A percentile compares a stretch with the other conserved stretches of the same genome.
Evolutionary conservation across 805 yeast genomes (phyloP).

Genomic region (Metahyphopichia silvanorum): DNA sequence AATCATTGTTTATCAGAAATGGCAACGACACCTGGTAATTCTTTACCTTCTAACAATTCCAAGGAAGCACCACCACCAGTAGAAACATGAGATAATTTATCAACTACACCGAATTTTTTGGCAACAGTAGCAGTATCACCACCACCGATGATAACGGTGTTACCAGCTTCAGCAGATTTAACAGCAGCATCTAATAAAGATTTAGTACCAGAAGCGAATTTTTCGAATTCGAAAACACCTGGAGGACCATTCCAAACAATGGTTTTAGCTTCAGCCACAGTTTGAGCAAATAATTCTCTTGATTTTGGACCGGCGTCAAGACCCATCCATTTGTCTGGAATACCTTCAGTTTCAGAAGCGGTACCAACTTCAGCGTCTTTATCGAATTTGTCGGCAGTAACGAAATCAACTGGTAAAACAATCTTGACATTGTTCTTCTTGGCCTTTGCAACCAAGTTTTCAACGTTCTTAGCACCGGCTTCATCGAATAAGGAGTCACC

Average conservation of each 20-base stretch:
- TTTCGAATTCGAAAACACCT: constrained; percentile 98
- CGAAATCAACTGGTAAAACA: constrained; percentile 92
- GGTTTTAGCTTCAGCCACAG: constrained; percentile 92
- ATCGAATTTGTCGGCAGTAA: constrained; percentile 91
- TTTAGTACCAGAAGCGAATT: constrained; percentile 90
- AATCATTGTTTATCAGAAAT: constrained; percentile 61
- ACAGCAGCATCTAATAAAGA: constrained; percentile 85
- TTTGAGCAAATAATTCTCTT: constrained; percentile 69
- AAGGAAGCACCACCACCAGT: constrained; percentile 99
- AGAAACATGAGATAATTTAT: constrained; percentile 95
- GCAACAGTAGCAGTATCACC: constrained; percentile 99
- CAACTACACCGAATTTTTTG: constrained; percentile 96
- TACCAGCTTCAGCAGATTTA: constrained; percentile 79
- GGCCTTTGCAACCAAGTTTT: constrained; percentile 90
- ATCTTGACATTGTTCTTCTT: constrained; percentile 93
- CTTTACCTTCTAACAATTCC: constrained; percentile 98
- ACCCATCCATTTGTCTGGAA: constrained; percentile 94
- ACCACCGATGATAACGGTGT: constrained; percentile 96
- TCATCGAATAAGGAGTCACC: constrained; percentile 92
- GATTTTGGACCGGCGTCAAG: constrained; percentile 94
- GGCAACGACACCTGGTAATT: constrained; percentile 95
- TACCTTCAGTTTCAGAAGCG: constrained; percentile 89
- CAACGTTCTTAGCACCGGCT: constrained; percentile 94
- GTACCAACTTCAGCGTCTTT: constrained; percentile 83
- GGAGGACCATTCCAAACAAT: constrained; percentile 99